phyloP scores from a whole-genome alignment of 139 green algal species.

The Tetraselmis chui region DNA sequence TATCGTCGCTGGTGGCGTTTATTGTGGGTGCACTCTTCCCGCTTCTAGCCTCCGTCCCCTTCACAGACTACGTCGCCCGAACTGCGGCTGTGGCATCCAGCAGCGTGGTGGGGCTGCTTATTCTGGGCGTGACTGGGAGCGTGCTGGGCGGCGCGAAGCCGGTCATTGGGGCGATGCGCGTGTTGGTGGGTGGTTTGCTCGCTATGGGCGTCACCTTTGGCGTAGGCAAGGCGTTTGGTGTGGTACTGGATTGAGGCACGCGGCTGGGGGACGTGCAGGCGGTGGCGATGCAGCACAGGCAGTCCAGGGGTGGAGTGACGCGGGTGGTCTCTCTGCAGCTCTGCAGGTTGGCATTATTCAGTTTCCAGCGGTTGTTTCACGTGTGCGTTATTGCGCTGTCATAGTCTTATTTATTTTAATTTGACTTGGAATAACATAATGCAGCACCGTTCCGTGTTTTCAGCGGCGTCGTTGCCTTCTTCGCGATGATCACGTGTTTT shows the following conservation, averaged over 20 bases:
- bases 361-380: too few species aligned
- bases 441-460: too few species aligned
- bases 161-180: slow-evolving; percentile 38
- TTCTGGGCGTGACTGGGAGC: slow-evolving; percentile 62
- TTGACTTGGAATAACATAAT: too few species aligned
- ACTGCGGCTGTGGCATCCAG: background rate
- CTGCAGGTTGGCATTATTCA: too few species aligned
- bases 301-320: too few species aligned
- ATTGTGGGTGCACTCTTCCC: background rate
- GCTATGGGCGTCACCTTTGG: slow-evolving; percentile 73
- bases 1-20: background rate
- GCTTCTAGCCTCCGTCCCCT: slow-evolving; percentile 2
- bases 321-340: too few species aligned
- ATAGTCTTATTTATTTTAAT: too few species aligned
- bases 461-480: too few species aligned
- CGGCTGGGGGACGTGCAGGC: too few species aligned
- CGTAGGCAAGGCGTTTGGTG: slow-evolving; percentile 48
- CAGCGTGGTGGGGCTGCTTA: slow-evolving; percentile 24
- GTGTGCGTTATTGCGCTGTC: too few species aligned
- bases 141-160: slow-evolving; percentile 55
- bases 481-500: too few species aligned
- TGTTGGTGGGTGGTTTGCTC: slow-evolving; percentile 70
- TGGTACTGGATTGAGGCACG: background rate
- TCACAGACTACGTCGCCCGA: background rate
- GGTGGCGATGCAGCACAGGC: too few species aligned